Evolutionary conservation across 345 rosid genomes (phyloP).

Genomic region (Salix udensis): DNA sequence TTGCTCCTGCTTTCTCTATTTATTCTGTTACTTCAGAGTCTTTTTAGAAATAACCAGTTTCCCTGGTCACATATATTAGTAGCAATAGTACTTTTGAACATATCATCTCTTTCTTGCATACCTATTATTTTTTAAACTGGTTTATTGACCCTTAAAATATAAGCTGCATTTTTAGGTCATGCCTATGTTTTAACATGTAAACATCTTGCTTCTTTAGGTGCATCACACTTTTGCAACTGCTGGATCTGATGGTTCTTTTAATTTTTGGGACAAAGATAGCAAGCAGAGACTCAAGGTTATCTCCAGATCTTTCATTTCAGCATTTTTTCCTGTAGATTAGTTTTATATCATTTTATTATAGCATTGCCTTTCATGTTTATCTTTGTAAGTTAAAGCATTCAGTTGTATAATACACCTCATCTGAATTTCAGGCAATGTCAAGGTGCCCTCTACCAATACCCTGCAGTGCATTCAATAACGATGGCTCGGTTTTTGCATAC

Average conservation of each 20-base stretch:
- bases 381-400: neutral
- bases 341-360: neutral
- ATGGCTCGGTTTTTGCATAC: conserved; percentile 88
- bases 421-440: conserved; percentile 70
- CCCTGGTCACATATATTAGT: neutral
- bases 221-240: conserved; percentile 98
- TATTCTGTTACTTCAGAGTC: neutral
- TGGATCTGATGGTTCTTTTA: conserved; percentile 95
- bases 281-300: conserved; percentile 93
- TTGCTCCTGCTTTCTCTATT: neutral
- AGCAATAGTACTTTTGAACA: neutral
- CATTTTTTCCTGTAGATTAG: neutral
- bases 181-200: neutral
- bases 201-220: conserved; percentile 42
- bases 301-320: conserved; percentile 3
- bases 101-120: neutral
- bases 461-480: conserved; percentile 86
- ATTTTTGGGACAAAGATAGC: conserved; percentile 99
- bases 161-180: neutral
- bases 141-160: neutral
- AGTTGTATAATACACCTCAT: neutral
- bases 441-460: conserved; percentile 88
- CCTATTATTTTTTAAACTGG: neutral
- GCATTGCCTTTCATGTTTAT: neutral
- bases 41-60: neutral